Evolutionary conservation across 331 rosid species (phyloP), one percentile per base, ranked within the genome.

Genomic region (Quercus tomentella): DNA sequence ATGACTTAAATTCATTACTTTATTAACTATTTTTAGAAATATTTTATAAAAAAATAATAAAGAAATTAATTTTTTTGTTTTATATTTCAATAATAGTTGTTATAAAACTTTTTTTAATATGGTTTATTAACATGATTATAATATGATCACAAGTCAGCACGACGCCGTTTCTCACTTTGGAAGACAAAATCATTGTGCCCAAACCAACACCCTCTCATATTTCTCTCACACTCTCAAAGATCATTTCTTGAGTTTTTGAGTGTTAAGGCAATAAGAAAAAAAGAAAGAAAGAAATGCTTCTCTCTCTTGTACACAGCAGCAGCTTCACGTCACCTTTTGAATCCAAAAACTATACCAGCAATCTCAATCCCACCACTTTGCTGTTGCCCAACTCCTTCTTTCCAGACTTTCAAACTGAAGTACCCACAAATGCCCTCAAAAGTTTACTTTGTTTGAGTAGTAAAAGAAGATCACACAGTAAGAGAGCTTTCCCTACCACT

Each of bases 371-470:
- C 49, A n/a, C 83, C 10, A 7, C 54, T 14, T 49, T 57, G 7
- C 49, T 68, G 26, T 81, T 81, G 3, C 92, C 97, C 82, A 89
- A 84, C 76, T 7, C 80, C 80, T 87, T 82, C n/a, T 89, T 89
- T 74, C 88, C 79, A 57, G 71, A 70, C 26, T 73, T 79, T 55
- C 81, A 26, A 75, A 30, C 16, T 14, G 55, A 85, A 41, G 45
- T 41, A 57, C 37, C 84, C 76, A 51, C 70, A 41, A 72, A 73
- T 52, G 57, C 80, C 83, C 69, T 90, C 49, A 87, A 71, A 80
- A 56, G 81, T 4, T 79, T 87, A 6, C 76, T 83, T 21, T 23
- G 58, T 76, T 81, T 75, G 21, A 79, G 78, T 51, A 67, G 54
- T 49, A 49, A 49, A 49, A 49, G 67, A 83, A 68, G 33, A 56